Evolutionary conservation across 768 basidiomycete species (phyloP), one percentile per base, ranked within the genome.

Genomic region (Kwoniella dendrophila): DNA sequence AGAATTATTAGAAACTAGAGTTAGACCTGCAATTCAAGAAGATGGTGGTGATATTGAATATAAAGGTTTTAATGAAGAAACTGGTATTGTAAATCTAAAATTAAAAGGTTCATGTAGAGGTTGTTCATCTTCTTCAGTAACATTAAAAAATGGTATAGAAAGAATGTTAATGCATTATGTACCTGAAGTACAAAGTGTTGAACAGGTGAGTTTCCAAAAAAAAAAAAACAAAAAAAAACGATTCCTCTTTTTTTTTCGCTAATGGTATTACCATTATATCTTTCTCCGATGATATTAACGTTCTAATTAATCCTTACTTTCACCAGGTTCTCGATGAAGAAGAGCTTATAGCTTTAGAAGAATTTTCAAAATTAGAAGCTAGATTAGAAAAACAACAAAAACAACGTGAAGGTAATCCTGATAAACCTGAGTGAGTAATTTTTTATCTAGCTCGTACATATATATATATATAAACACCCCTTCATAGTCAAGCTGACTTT

Each of bases 101-200:
- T 83, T 99, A 63, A 98, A 98, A 83, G 96, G 96, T 29, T 95
- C 92, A 74, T 99, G 96, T 80, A 83, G 96, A 77, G 96, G 96
- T 14, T 98, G 96, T 78, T 87, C 87, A 66, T 92, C 90, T 32
- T 94, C 91, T 76, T 87, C 90, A 5, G 94, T 98, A 33, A 99
- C 96, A 16, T 82, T 99, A 59, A 99, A 98, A 84, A 87, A 86
- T 64, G 96, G 96, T 8, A 97, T 99, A 55, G 96, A 99, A 81
- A 84, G 96, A 66, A 98, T 99, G 96, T 82, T 99, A 71, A 93
- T 92, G 92, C 95, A 98, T 80, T 98, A 98, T 74, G 92, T 99
- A 56, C 95, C 95, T 1, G 79, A 80, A 51, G 79, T 80, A 24
- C 66, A 79, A 58, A 45, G 66, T 6, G 79, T 80, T 3, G 78